Percentiles rank a stretch among this genome's conserved stretches.
Evolutionary conservation across 805 yeast genomes (phyloP).

Genomic region (Candida broadrunensis): DNA sequence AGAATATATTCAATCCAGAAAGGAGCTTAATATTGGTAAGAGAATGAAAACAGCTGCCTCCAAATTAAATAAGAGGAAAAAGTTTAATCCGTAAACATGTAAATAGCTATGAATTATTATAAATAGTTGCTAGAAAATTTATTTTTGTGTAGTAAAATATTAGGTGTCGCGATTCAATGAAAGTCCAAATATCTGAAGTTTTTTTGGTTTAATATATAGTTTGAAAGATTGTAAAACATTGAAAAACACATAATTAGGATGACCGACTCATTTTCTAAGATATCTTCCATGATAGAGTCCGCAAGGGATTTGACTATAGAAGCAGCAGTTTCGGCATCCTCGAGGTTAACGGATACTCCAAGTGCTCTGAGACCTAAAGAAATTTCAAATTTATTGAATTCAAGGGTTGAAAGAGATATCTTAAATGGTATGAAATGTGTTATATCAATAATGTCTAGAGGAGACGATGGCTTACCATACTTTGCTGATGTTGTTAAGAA

Average conservation of each 20-base stretch:
- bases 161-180: no score
- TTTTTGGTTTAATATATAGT: no score
- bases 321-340: conserved; percentile 78
- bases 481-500: conserved; percentile 91
- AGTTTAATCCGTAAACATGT: conserved; percentile 1
- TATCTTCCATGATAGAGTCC: conserved; percentile 73
- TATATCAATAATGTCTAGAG: conserved; percentile 35
- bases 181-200: no score
- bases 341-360: conserved; percentile 62
- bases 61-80: conserved; percentile 34
- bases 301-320: conserved; percentile 78
- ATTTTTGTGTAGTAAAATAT: no score
- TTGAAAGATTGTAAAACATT: no score
- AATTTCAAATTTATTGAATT: conserved; percentile 61
- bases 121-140: background rate
- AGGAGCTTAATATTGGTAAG: conserved; percentile 53
- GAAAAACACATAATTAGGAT: conserved; percentile 10
- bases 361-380: conserved; percentile 61
- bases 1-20: conserved; percentile 46
- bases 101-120: no score
- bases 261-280: conserved; percentile 52
- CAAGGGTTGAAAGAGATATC: conserved; percentile 58
- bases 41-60: conserved; percentile 58
- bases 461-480: conserved; percentile 38
- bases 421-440: conserved; percentile 42